Conservation (phyloP, 345 rosid genomes). For the Mallotus nudiflorus region DNA sequence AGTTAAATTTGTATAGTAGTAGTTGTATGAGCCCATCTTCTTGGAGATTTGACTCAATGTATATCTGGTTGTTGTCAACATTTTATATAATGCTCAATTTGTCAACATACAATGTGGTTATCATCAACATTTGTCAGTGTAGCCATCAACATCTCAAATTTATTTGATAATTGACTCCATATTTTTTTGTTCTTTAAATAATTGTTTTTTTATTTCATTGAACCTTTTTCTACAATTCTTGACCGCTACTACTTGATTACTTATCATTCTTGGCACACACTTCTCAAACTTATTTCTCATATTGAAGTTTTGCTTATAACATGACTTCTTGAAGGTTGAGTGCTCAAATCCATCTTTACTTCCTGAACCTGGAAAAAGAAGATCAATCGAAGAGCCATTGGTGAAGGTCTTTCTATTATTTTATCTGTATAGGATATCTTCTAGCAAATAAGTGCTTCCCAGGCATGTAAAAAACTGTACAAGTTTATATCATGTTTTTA, state of each 20-base stretch:
- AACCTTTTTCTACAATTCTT: constrained; percentile 2
- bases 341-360: constrained; percentile 97
- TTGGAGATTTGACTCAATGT: neutral
- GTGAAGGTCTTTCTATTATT: constrained; percentile 61
- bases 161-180: neutral
- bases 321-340: constrained; percentile 59
- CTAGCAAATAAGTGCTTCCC: neutral
- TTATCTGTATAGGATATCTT: neutral
- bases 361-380: constrained; percentile 93
- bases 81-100: neutral
- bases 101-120: neutral
- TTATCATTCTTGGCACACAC: neutral
- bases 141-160: no score
- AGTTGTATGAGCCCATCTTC: neutral
- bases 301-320: constrained; percentile 24
- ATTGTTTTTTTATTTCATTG: constrained; percentile 11
- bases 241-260: neutral
- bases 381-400: constrained; percentile 84
- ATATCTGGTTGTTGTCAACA: neutral
- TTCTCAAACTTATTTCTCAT: neutral
- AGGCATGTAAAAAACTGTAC: no score
- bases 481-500: no score
- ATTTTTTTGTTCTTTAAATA: neutral
- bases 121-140: no score
- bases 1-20: no score